phyloP scores from a whole-genome alignment of 1,139 yeast genomes.

The Saccharomycopsis phalli region DNA sequence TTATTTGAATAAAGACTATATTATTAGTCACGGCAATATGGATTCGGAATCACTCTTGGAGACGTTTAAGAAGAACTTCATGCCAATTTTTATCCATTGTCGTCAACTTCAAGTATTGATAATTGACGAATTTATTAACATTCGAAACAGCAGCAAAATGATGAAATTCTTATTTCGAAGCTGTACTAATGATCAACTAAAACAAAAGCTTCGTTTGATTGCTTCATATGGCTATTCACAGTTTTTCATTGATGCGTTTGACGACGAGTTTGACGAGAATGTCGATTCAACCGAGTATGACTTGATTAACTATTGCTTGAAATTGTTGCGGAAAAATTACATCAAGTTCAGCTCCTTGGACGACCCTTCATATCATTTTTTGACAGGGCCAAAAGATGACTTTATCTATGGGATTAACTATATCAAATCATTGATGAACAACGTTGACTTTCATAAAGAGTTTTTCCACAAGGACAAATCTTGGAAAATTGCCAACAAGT shows the following conservation, averaged over 20 bases:
- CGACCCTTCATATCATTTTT: constrained; percentile 16
- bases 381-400: background rate
- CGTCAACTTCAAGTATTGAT: constrained; percentile 10
- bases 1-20: constrained; percentile 13
- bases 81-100: constrained; percentile 9
- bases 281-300: constrained; percentile 17
- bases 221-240: constrained; percentile 16
- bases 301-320: constrained; percentile 10
- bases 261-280: constrained; percentile 17
- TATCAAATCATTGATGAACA: constrained; percentile 7
- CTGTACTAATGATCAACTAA: background rate
- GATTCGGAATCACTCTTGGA: background rate
- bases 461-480: constrained; percentile 14
- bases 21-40: background rate
- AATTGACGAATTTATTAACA: constrained; percentile 15
- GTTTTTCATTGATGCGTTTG: constrained; percentile 17
- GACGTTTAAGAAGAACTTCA: constrained; percentile 8
- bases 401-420: constrained; percentile 8
- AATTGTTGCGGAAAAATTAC: constrained; percentile 9
- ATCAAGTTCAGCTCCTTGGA: constrained; percentile 16
- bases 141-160: constrained; percentile 10
- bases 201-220: constrained; percentile 1
- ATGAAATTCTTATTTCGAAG: constrained; percentile 9
- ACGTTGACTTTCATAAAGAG: constrained; percentile 10
- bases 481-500: constrained; percentile 11